A percentile compares a stretch with the other conserved stretches of the same genome.
These are phyloP conservation scores for Fusarium verrucosum DNA, from an alignment of 2,329 filamentous ascomycete genomes.

Conservation along the genomic window DNA sequence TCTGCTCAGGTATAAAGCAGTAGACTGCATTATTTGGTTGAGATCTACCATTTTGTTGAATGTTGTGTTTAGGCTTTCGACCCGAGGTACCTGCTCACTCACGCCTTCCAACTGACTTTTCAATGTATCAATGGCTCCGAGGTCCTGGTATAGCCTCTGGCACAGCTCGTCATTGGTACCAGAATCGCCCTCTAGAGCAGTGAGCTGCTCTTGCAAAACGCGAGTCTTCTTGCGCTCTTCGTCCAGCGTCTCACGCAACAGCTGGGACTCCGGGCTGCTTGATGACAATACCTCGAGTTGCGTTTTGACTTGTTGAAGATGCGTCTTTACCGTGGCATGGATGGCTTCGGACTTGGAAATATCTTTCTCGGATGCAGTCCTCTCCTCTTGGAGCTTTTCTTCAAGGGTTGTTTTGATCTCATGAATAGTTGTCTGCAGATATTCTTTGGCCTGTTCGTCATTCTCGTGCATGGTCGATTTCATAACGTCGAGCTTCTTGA, in stretches of 20 bases:
- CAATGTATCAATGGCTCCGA: conserved; percentile 41
- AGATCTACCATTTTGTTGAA: conserved; percentile 44
- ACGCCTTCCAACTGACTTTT: conserved; percentile 41
- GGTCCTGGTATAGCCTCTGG: conserved; percentile 44
- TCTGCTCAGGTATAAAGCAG: conserved; percentile 42
- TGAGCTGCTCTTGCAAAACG: conserved; percentile 35
- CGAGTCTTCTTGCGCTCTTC: conserved; percentile 19
- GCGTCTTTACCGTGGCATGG: conserved; percentile 26
- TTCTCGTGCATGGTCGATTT: conserved; percentile 5
- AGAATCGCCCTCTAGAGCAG: conserved; percentile 36
- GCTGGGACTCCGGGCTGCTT: not conserved
- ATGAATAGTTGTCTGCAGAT: conserved; percentile 28
- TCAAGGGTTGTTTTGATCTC: conserved; percentile 39
- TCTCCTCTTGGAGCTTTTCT: conserved; percentile 37
- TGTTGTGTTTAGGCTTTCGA: conserved; percentile 39
- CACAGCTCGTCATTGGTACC: conserved; percentile 32
- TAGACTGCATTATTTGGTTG: conserved; percentile 44
- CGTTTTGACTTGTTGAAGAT: conserved; percentile 35
- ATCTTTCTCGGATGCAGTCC: conserved; percentile 25
- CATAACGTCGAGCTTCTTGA: conserved; percentile 32
- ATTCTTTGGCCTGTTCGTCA: conserved; percentile 21
- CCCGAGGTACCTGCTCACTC: conserved; percentile 36
- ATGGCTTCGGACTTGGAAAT: conserved; percentile 26
- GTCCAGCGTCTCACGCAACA: conserved; percentile 10
- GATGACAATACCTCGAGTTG: conserved; percentile 17